These are phyloP conservation scores for Chytridium lagenaria DNA, from an alignment of 371 early-diverging fungal genomes.

Conservation along the genomic window DNA sequence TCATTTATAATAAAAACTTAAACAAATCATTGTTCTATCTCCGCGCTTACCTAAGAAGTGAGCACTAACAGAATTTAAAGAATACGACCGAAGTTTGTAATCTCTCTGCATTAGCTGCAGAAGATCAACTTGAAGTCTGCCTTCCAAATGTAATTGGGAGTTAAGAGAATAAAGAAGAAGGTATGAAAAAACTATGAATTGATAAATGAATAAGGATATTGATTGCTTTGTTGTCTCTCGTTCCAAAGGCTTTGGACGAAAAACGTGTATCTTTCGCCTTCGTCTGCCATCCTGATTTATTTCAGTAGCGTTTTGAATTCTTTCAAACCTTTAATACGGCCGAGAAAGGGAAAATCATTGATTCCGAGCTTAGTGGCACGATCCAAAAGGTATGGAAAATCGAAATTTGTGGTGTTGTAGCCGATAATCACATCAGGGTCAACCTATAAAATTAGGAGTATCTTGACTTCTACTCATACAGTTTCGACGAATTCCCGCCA, in stretches of 20 bases:
- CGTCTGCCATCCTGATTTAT: constrained; percentile 48
- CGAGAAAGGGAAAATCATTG: constrained; percentile 81
- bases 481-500: constrained; percentile 90
- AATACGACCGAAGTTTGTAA: constrained; percentile 96
- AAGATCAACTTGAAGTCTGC: constrained; percentile 96
- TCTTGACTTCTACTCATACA: constrained; percentile 40
- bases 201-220: constrained; percentile 58
- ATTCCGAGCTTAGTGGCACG: constrained; percentile 85
- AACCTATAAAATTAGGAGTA: constrained; percentile 44
- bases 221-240: constrained; percentile 87
- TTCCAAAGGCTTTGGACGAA: constrained; percentile 92
- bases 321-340: constrained; percentile 72
- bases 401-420: constrained; percentile 99
- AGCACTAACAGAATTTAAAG: constrained; percentile 97
- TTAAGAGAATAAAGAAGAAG: too few relatives aligned
- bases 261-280: constrained; percentile 87
- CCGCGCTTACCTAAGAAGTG: constrained; percentile 93
- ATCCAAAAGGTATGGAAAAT: constrained; percentile 97
- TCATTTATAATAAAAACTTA: background rate
- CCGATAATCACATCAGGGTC: constrained; percentile 99
- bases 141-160: constrained; percentile 78
- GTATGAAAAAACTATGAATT: too few relatives aligned
- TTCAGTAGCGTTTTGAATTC: background rate
- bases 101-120: constrained; percentile 97
- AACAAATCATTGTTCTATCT: constrained; percentile 8